Conservation (phyloP, 306 rosid species). For the Rosa persica region DNA sequence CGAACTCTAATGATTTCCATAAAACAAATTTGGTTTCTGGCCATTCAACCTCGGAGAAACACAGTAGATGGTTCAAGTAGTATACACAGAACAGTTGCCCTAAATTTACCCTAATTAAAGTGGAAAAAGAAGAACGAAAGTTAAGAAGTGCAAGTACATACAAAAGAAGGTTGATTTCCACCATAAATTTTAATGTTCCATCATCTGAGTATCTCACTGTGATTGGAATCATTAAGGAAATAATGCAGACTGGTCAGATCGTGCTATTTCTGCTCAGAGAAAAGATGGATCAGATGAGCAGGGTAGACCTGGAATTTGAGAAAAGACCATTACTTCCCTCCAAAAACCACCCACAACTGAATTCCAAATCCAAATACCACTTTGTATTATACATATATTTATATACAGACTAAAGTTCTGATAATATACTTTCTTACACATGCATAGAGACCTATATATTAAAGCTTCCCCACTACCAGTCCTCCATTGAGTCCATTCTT, state of each 20-base stretch:
- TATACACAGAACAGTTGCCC: not conserved
- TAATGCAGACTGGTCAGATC: conserved; percentile 37
- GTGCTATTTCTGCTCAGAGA: not conserved
- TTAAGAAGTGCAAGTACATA: not conserved
- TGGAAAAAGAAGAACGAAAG: not conserved
- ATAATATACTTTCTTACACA: conserved; percentile 8
- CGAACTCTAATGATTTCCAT: not conserved
- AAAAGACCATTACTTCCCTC: conserved; percentile 20
- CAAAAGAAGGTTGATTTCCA: not conserved
- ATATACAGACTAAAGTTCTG: conserved; percentile 9
- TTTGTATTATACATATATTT: not conserved
- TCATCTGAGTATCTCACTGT: conserved; percentile 14
- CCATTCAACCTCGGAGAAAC: not conserved
- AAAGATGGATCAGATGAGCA: not conserved
- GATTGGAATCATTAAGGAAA: conserved; percentile 37
- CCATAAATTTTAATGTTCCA: conserved; percentile 14
- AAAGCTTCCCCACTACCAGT: conserved; percentile 28
- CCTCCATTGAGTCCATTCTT: conserved; percentile 31
- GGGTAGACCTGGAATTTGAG: conserved; percentile 11
- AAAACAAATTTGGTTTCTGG: not conserved
- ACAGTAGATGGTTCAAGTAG: not conserved
- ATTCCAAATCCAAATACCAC: conserved; percentile 25
- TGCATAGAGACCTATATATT: conserved; percentile 26
- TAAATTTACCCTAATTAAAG: not conserved
- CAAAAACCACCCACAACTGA: conserved; percentile 28